Percentiles rank a stretch among this genome's conserved stretches.
Evolutionary conservation across 371 early-diverging fungal species (phyloP).

Genomic region (Mucor piriformis): DNA sequence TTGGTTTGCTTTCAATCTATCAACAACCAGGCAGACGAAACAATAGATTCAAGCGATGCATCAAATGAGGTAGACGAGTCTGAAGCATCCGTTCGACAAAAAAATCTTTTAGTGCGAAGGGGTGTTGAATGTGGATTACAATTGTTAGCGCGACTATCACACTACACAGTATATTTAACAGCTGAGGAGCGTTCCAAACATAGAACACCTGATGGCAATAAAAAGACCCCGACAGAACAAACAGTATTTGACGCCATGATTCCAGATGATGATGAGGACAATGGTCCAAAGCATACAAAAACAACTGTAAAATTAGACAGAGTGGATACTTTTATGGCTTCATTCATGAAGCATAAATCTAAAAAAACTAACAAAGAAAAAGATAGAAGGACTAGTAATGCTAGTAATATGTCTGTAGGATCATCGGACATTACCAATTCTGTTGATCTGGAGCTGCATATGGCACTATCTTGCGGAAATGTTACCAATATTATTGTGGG

Average conservation of each 20-base stretch:
- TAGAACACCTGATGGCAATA: constrained; percentile 26
- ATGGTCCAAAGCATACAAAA: not conserved
- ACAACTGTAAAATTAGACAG: not conserved
- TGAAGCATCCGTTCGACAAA: constrained; percentile 34
- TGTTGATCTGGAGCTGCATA: constrained; percentile 58
- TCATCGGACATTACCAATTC: constrained; percentile 5
- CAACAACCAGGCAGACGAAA: constrained; percentile 13
- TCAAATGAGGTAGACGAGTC: not conserved
- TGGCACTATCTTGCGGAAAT: constrained; percentile 59
- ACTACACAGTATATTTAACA: constrained; percentile 63
- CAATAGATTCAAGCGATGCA: not conserved
- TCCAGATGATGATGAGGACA: not conserved
- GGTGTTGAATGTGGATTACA: constrained; percentile 62
- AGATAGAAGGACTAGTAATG: constrained; percentile 11
- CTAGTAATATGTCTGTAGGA: not conserved
- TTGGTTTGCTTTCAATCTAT: constrained; percentile 58
- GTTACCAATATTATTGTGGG: constrained; percentile 60
- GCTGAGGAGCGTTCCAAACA: constrained; percentile 59
- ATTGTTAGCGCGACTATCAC: constrained; percentile 52
- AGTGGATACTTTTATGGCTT: not conserved
- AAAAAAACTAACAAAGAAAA: not conserved
- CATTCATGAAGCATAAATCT: constrained; percentile 7
- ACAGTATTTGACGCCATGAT: constrained; percentile 23
- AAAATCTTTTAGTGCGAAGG: constrained; percentile 44
- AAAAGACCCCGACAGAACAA: not conserved